Conservation (phyloP, 768 basidiomycete species). For the Gloeopeniophorella convolvens region DNA sequence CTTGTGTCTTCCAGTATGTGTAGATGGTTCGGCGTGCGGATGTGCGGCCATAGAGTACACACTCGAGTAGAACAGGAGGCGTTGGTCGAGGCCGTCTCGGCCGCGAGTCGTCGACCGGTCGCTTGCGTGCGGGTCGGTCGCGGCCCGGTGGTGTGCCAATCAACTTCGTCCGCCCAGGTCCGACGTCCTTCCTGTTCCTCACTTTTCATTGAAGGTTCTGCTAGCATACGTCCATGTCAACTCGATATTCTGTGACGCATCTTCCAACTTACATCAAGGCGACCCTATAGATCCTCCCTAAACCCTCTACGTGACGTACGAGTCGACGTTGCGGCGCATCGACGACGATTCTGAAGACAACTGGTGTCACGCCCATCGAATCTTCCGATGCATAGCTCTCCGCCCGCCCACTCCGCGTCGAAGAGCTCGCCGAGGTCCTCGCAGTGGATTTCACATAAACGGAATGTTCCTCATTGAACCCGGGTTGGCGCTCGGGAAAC, state of each 20-base stretch:
- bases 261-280: neutral
- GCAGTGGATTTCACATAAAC: conserved; percentile 1
- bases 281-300: neutral
- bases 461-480: neutral
- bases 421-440: conserved; percentile 9
- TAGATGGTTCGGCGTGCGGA: no score
- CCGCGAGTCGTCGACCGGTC: no score
- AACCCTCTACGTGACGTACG: conserved; percentile 6
- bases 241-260: neutral
- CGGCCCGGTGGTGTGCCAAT: no score
- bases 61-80: no score
- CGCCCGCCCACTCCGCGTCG: conserved; percentile 2
- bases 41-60: no score
- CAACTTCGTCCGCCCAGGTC: no score
- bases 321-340: neutral
- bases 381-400: neutral
- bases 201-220: neutral
- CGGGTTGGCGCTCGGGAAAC: neutral
- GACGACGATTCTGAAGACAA: conserved; percentile 11
- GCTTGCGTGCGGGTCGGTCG: no score
- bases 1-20: no score
- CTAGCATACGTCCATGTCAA: conserved; percentile 5
- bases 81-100: no score
- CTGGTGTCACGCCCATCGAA: neutral
- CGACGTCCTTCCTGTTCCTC: no score